Base-by-base conservation (phyloP, 2,329 filamentous ascomycete species). In the Fusarium anguioides region DNA sequence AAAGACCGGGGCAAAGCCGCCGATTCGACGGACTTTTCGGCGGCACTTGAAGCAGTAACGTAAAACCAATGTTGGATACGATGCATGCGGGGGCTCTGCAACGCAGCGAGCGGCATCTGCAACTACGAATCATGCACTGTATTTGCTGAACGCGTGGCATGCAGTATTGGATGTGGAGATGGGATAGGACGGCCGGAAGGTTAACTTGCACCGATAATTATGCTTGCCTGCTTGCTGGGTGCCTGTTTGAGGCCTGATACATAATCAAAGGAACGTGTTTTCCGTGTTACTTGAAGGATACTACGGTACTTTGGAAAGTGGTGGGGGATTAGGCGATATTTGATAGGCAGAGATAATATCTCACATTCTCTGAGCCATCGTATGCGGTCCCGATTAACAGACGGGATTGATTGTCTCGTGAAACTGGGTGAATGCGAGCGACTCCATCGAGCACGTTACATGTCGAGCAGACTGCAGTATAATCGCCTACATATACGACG, bases 111-210 rank as follows among this genome's bases (percentile, higher is more conserved):
- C n/a, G n/a, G n/a, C n/a, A n/a, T n/a, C n/a, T n/a, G 26, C 35
- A 29, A 45, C 47, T 36, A 40, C 41, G 44, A 40, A 61, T 56
- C 50, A 65, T 68, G 60, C 64, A 64, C 64, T 60, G 64, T 67
- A 60, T 56, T 48, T 54, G 42, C 40, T 60, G 64, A 65, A 67
- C 64, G 64, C 64, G 64, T 68, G 64, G 64, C 59, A 68, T 42
- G 53, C 59, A 14, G 60, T 45, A 55, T 57, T 63, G 37, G 60
- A 49, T 65, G 55, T 68, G 60, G 49, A 8, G 39, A 51, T 31
- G 12, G 15, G 15, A 31, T 29, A 11, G 27, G 27, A 31, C 24
- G 11, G 31, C 26, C 26, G n/a, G 20, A 26, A 29, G 33, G 27
- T 40, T 33, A 52, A 33, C 15, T 33, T 33, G 8, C 27, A 29